A percentile compares a stretch with the other conserved stretches of the same genome.
Conservation (phyloP, 768 basidiomycete genomes). For the Suillus subluteus region DNA sequence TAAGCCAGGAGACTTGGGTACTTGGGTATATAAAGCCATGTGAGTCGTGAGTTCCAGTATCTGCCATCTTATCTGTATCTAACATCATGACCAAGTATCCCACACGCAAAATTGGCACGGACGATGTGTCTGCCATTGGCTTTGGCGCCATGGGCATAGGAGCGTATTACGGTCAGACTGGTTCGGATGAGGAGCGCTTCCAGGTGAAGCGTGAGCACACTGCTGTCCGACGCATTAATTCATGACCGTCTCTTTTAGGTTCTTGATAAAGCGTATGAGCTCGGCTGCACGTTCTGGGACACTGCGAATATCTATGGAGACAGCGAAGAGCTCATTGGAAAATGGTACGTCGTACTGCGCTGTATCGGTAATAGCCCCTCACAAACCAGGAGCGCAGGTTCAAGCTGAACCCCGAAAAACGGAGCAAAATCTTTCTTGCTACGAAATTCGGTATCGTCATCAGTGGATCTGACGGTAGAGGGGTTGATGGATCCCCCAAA, state of each 20-base stretch:
- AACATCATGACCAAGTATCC: conserved; percentile 25
- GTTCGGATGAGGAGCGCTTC: conserved; percentile 60
- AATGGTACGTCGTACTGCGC: conserved; percentile 36
- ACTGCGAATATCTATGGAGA: conserved; percentile 47
- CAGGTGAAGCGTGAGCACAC: conserved; percentile 40
- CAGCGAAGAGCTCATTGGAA: conserved; percentile 48
- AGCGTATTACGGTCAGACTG: conserved; percentile 47
- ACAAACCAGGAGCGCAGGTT: conserved; percentile 37
- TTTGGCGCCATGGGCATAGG: conserved; percentile 66
- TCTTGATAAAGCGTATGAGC: conserved; percentile 44
- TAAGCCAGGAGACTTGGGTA: not conserved
- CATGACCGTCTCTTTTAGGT: conserved; percentile 29
- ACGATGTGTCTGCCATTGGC: conserved; percentile 54
- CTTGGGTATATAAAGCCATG: not conserved
- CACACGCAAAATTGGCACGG: conserved; percentile 49
- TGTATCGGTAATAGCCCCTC: not conserved
- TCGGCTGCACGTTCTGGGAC: conserved; percentile 52
- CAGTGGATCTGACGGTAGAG: conserved; percentile 22
- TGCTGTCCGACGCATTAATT: too few relatives aligned
- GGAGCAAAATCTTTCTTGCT: conserved; percentile 58
- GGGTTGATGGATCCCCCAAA: conserved; percentile 43
- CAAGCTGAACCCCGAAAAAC: conserved; percentile 45
- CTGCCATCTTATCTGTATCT: conserved; percentile 10
- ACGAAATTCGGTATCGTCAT: conserved; percentile 54
- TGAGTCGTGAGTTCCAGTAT: not conserved